Evolutionary conservation across 2,329 filamentous ascomycete genomes (phyloP).

Genomic region (Coleophoma cylindrospora): DNA sequence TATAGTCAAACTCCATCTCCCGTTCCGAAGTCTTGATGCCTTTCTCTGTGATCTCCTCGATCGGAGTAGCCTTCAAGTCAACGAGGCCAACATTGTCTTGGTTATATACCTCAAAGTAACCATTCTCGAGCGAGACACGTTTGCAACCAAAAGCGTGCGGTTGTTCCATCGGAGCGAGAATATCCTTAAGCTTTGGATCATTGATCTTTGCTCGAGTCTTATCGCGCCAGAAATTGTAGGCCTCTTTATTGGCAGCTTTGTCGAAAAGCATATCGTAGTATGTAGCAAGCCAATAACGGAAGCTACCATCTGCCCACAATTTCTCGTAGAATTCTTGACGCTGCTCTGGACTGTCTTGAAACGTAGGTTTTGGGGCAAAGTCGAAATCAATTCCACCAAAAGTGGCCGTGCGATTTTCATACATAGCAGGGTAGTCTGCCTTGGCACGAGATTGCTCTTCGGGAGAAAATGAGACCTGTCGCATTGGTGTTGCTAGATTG

Average conservation of each 20-base stretch:
- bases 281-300: conserved; percentile 37
- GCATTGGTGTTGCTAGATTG: conserved; percentile 29
- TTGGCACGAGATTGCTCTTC: conserved; percentile 35
- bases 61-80: conserved; percentile 23
- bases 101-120: conserved; percentile 25
- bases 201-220: conserved; percentile 35
- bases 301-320: conserved; percentile 40
- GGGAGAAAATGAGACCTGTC: conserved; percentile 19
- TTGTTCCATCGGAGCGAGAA: conserved; percentile 11
- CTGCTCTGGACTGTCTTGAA: conserved; percentile 36
- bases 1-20: conserved; percentile 22
- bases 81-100: conserved; percentile 23
- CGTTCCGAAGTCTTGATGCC: conserved; percentile 21
- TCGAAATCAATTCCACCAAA: conserved; percentile 11
- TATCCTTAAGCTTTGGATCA: conserved; percentile 23
- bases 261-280: conserved; percentile 41
- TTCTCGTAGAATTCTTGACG: conserved; percentile 37
- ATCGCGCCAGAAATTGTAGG: conserved; percentile 43
- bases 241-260: conserved; percentile 34
- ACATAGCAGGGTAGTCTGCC: conserved; percentile 33
- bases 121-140: conserved; percentile 18
- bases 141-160: conserved; percentile 14
- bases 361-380: conserved; percentile 37
- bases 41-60: conserved; percentile 17
- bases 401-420: conserved; percentile 32